Conservation (phyloP, 345 rosid genomes). For the Carallia pectinifolia region DNA sequence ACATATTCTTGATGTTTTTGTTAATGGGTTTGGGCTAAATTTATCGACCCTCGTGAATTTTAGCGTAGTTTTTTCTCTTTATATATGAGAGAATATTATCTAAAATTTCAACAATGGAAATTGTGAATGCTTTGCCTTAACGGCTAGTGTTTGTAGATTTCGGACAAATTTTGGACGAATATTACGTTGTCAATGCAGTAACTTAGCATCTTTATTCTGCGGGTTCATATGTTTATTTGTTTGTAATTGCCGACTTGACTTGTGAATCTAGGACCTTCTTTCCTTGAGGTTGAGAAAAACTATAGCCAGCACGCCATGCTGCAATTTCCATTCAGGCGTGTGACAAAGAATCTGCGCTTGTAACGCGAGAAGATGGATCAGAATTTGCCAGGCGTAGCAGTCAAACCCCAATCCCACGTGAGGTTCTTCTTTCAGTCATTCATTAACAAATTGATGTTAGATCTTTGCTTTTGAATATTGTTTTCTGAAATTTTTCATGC, state of each 20-base stretch:
- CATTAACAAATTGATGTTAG: background rate
- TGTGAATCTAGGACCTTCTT: constrained; percentile 23
- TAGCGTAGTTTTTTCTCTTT: too few relatives aligned
- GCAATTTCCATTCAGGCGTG: constrained; percentile 15
- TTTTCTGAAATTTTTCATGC: too few relatives aligned
- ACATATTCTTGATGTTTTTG: background rate
- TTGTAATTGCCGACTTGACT: constrained; percentile 10
- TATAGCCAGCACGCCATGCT: background rate
- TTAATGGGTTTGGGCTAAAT: background rate
- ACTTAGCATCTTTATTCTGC: background rate
- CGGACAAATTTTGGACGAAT: background rate
- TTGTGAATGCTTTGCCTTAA: background rate
- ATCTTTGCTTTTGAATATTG: background rate
- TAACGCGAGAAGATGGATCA: constrained; percentile 39
- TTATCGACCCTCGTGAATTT: background rate
- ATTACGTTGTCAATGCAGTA: background rate
- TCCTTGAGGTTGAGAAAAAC: constrained; percentile 16
- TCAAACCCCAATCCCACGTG: constrained; percentile 40
- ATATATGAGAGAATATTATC: background rate
- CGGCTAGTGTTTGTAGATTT: background rate
- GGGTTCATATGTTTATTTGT: constrained; percentile 12
- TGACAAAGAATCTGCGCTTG: constrained; percentile 2
- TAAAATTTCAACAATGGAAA: background rate
- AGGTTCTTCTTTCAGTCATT: constrained; percentile 10
- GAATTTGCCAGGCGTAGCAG: constrained; percentile 36